Evolutionary conservation across 139 green algal species (phyloP), one percentile per base, ranked within the genome.

Genomic region (Chlamydomonas asymmetrica): DNA sequence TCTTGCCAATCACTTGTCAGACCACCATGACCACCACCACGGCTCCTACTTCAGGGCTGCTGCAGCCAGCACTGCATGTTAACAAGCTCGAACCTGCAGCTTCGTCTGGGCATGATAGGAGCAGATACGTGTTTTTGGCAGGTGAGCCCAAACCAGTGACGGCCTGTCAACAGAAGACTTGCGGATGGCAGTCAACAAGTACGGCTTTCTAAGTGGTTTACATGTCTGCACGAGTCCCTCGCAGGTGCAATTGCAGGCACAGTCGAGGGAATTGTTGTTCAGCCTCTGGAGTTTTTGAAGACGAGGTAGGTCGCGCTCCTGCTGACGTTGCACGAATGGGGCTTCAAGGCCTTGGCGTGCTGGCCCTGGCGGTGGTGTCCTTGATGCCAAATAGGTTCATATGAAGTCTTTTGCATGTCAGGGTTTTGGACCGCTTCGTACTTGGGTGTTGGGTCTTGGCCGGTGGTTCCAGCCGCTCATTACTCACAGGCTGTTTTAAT

Each of bases 251-350:
- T 31, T 49, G 32, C 66, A 73, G 66, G 66, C 35, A 49, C 66
- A 10, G 63, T 49, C 8, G 66, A 25, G 4, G 66, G 66, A 3
- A 48, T 73, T 0, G 63, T 73, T 41, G 66, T 73, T 27, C 66
- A 73, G 66, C 66, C 66, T 9, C 16, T 73, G 49, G 66, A 73
- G 32, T 73, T 73, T 16, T 27, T 73, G 20, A 73, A 73, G 9
- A 73, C 66, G 38, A 20, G 66, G 66, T 73, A 50, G 7, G 60
- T 52, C 10, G 45, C 10, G 45, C 10, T 10, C 10, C 45, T 52
- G 10, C 45, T 52, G 10, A 10, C 45, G 10, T 52, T 52, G 45
- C 45, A 16, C 10, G 10, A 52, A 25, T 10, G 10, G 16, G 45
- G 10, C 45, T 25, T 52, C 45, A 52, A 10, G 10, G 45, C 45